phyloP scores from a whole-genome alignment of 305 asterid species.

The Andrographis paniculata region DNA sequence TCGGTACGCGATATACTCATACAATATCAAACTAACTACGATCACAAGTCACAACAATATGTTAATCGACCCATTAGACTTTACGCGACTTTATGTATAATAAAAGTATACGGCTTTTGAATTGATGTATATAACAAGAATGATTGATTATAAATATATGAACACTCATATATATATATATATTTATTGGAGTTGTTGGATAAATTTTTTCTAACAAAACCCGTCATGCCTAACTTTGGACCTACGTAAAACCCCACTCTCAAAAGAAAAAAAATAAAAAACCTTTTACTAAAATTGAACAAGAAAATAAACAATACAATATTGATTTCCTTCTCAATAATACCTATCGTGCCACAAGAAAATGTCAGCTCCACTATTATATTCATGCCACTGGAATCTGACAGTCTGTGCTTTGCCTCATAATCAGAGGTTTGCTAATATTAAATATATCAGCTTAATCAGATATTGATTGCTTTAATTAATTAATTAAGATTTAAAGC shows the following conservation, averaged over 20 bases:
- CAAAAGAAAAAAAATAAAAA: not conserved
- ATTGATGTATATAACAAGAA: too few relatives aligned
- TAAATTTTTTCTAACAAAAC: slow-evolving; percentile 1
- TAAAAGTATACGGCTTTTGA: too few relatives aligned
- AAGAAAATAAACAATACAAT: not conserved
- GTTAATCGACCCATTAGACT: too few relatives aligned
- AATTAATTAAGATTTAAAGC: not conserved
- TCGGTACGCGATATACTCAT: not conserved
- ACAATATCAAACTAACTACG: not conserved
- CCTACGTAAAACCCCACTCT: slow-evolving; percentile 2
- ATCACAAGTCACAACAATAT: too few relatives aligned
- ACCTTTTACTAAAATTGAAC: not conserved
- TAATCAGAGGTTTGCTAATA: slow-evolving; percentile 20
- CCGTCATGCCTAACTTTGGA: slow-evolving; percentile 12
- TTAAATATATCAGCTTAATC: slow-evolving; percentile 13
- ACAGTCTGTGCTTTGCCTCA: slow-evolving; percentile 29
- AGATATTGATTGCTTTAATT: not conserved
- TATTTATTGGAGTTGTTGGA: slow-evolving; percentile 25
- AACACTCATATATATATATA: not conserved
- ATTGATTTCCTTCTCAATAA: not conserved
- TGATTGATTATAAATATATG: too few relatives aligned
- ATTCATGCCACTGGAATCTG: slow-evolving; percentile 23
- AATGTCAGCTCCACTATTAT: not conserved
- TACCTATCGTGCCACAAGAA: not conserved
- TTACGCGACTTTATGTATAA: too few relatives aligned